Evolutionary conservation across 805 yeast species (phyloP), one percentile per base, ranked within the genome.

Genomic region (Teunomyces cretensis): DNA sequence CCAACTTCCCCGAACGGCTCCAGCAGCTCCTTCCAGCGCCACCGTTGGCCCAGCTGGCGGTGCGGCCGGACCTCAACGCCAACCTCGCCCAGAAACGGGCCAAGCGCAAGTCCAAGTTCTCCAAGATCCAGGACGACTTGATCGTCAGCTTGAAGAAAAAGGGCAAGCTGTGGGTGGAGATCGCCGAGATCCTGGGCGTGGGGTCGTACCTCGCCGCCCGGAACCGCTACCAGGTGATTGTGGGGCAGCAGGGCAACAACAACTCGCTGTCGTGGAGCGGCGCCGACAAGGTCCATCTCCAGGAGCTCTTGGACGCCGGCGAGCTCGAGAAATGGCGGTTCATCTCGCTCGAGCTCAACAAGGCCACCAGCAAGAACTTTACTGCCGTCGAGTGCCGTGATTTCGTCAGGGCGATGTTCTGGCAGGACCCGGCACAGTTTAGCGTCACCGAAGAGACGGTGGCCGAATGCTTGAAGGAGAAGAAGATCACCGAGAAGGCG

Each of bases 161-260:
- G 39, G 89, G 91, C 26, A 79, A 77, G 50, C 66, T 81, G 1
- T 86, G 94, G 92, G 81, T 78, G 4, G 88, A 84, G 49, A 86
- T 86, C 38, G 89, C 91, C 0, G 80, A 80, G 43, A 65, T 70
- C 2, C 77, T 88, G 2, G 74, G 77, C 3, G 84, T 85, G 24
- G 86, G 83, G 7, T 77, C 83, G 33, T 82, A 79, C 47, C 65
- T 86, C 32, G 88, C 92, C 0, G 92, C 91, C 0, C 66, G 92
- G 46, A 86, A 86, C 58, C 66, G 92, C 47, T 86, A 86, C 55
- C 92, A 86, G 62, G 92, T 86, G 3, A 72, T 86, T 39, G 84
- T 86, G 51, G 94, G 94, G 4, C 92, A 86, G 58, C 92, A 86
- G 55, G 92, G 92, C 3, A 69, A 69, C 49, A 85, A 86, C 28